Percentiles rank a stretch among this genome's conserved stretches.
Evolutionary conservation across 2,329 filamentous ascomycete species (phyloP).

Genomic region (Diaporthe aspalathi): DNA sequence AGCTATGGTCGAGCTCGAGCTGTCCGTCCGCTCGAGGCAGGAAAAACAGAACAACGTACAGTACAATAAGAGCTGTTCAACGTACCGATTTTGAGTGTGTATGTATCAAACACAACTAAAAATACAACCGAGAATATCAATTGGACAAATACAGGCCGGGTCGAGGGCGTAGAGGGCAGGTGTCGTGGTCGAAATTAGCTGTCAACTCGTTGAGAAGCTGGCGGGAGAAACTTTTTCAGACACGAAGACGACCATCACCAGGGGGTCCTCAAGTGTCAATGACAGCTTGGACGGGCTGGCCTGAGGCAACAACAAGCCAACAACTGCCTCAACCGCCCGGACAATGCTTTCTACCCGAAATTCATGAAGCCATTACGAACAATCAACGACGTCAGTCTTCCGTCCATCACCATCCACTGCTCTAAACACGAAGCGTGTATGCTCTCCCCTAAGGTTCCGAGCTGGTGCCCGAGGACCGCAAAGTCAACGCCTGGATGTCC

Average conservation of each 20-base stretch:
- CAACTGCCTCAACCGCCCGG: background rate
- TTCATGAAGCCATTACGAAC: background rate
- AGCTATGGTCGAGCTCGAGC: slow-evolving; percentile 19
- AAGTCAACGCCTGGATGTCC: background rate
- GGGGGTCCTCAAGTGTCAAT: slow-evolving; percentile 29
- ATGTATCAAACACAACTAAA: slow-evolving; percentile 5
- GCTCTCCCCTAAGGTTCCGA: background rate
- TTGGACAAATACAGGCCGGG: background rate
- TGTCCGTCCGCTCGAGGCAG: background rate
- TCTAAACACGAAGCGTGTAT: background rate
- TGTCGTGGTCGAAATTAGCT: slow-evolving; percentile 3
- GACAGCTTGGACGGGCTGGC: slow-evolving; percentile 14
- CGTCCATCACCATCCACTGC: background rate
- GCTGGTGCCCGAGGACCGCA: too few relatives aligned
- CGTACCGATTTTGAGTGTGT: slow-evolving; percentile 7
- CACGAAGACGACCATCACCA: slow-evolving; percentile 24
- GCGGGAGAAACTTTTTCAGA: slow-evolving; percentile 38
- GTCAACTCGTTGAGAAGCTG: slow-evolving; percentile 12
- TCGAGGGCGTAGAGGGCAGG: background rate
- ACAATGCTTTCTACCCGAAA: background rate
- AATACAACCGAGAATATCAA: slow-evolving; percentile 29
- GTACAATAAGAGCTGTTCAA: slow-evolving; percentile 13
- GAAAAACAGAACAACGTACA: background rate
- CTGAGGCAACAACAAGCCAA: slow-evolving; percentile 26
- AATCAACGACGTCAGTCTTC: background rate